Evolutionary conservation across 345 rosid species (phyloP), one percentile per base, ranked within the genome.

Genomic region (Eucalyptus fibrosa): DNA sequence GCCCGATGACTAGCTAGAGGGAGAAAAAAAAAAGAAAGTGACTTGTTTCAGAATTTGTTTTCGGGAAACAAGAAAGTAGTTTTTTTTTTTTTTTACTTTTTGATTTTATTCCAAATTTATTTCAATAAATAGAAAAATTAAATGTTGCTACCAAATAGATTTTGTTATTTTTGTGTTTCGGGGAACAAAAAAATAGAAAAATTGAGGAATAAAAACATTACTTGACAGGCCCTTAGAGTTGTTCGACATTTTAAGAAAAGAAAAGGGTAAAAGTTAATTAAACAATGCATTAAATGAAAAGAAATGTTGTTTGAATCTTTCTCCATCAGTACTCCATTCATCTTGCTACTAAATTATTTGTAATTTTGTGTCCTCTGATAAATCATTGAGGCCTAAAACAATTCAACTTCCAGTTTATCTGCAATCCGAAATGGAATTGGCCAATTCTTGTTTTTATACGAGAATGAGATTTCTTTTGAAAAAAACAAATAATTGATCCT

Each of bases 151-250:
- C 23, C 56, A 18, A 18, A 53, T 1, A 53, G 0, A 18, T 53
- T 18, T 18, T 0, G 9, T 53, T 53, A 53, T 53, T 53, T 53
- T 51, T 18, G 1, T 51, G 2, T 51, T 51, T 51, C 0, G 0
- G 1, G 0, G 56, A 19, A 7, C 24, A 53, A 53, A 53, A 53
- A 0, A 53, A 53, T 5, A 18, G 0, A 51, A 51, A 51, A 51
- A 18, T 51, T 51, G 56, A 18, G 0, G 1, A 51, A 51, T 0
- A 7, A 0, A 19, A 53, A 19, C 24, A 19, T 53, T 53, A 7
- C 56, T 0, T 1, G 2, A 51, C 0, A 53, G 56, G 23, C 56
- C 56, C 65, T 59, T 24, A 24, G 28, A 59, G 69, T 62, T 30
- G 34, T 30, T 62, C 1, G 34, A 62, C 72, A 13, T 30, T n/a